Conservation (phyloP, 768 basidiomycete genomes). For the Candolleomyces eurysporus region DNA sequence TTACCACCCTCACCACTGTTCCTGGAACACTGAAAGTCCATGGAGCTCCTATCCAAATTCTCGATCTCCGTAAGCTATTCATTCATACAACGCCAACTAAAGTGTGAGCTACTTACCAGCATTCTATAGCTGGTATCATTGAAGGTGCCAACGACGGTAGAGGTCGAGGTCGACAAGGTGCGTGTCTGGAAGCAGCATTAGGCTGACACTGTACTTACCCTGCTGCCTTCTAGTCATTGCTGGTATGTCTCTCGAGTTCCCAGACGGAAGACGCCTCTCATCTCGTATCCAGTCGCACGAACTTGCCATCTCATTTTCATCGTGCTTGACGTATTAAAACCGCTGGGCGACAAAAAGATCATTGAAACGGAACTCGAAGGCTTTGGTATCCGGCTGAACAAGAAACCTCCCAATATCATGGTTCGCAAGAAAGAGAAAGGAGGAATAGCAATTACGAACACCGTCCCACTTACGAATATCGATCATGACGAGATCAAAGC, state of each 20-base stretch:
- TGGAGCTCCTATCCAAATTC: constrained; percentile 93
- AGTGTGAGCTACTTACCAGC: background rate
- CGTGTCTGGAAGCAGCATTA: constrained; percentile 21
- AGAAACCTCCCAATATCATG: constrained; percentile 83
- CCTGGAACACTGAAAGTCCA: constrained; percentile 94
- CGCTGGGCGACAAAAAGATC: constrained; percentile 90
- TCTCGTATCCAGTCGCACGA: constrained; percentile 69
- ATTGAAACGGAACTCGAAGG: constrained; percentile 94
- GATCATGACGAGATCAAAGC: constrained; percentile 97
- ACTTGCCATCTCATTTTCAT: constrained; percentile 99
- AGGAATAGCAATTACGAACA: constrained; percentile 92
- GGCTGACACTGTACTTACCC: background rate
- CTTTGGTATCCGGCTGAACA: constrained; percentile 97
- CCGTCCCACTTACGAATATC: constrained; percentile 93
- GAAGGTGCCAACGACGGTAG: constrained; percentile 96
- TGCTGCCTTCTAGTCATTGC: constrained; percentile 58
- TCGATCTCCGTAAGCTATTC: constrained; percentile 73
- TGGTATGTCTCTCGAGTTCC: constrained; percentile 45
- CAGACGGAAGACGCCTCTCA: constrained; percentile 7
- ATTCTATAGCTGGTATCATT: constrained; percentile 82
- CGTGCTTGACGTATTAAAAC: constrained; percentile 96
- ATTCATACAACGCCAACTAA: background rate
- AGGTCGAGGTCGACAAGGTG: constrained; percentile 92
- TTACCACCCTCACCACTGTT: constrained; percentile 93
- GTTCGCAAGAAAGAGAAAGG: constrained; percentile 90